Percentiles rank a stretch among this genome's conserved stretches.
Conservation (phyloP, 371 early-diverging fungal species). For the Umbelopsis sp. region DNA sequence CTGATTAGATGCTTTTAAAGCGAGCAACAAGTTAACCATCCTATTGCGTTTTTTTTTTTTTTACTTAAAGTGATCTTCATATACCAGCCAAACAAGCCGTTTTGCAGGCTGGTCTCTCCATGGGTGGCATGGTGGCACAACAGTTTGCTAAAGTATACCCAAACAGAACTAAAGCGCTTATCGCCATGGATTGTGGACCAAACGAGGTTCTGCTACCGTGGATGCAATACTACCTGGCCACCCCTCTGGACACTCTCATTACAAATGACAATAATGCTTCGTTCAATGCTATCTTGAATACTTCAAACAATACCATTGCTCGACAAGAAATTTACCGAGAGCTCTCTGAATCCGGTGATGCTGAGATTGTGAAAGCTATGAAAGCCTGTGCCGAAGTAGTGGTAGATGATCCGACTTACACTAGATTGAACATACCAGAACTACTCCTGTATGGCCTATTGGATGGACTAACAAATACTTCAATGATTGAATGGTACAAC, state of each 20-base stretch:
- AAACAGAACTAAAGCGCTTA: slow-evolving; percentile 21
- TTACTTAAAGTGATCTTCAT: slow-evolving; percentile 17
- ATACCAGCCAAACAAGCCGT: slow-evolving; percentile 17
- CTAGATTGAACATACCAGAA: slow-evolving; percentile 20
- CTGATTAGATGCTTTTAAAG: no score
- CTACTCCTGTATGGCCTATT: slow-evolving; percentile 34
- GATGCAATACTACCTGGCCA: slow-evolving; percentile 30
- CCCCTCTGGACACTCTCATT: slow-evolving; percentile 1
- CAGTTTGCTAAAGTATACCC: slow-evolving; percentile 19
- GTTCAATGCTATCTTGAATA: slow-evolving; percentile 5
- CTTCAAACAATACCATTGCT: slow-evolving; percentile 1
- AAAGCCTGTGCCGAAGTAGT: slow-evolving; percentile 26
- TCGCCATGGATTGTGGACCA: slow-evolving; percentile 34
- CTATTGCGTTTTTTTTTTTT: background rate
- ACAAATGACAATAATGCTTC: slow-evolving; percentile 4
- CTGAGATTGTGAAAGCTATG: slow-evolving; percentile 22
- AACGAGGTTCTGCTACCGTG: slow-evolving; percentile 32
- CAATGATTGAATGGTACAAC: slow-evolving; percentile 30
- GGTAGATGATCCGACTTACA: slow-evolving; percentile 22
- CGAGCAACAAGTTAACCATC: background rate
- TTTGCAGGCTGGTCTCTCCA: slow-evolving; percentile 41
- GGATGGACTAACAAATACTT: slow-evolving; percentile 29
- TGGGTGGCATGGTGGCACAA: slow-evolving; percentile 46
- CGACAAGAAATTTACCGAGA: background rate
- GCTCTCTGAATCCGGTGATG: slow-evolving; percentile 1